phyloP scores from a whole-genome alignment of 2,329 filamentous ascomycete species.

The Colletotrichum spaethianum region DNA sequence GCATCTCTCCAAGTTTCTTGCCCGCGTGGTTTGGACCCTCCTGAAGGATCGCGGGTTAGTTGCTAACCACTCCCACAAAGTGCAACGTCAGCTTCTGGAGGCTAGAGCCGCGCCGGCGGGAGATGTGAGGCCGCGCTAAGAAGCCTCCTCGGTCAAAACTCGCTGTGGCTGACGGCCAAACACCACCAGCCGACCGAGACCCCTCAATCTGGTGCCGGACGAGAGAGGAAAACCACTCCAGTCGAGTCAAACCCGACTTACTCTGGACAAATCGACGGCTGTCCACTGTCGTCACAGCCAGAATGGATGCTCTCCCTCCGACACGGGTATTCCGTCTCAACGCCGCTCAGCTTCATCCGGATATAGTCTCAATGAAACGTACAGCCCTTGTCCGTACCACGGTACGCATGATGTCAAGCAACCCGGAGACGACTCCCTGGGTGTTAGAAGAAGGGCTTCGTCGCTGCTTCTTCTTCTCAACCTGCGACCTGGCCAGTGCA shows the following conservation, averaged over 20 bases:
- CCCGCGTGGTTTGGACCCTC: slow-evolving; percentile 27
- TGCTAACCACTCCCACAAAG: slow-evolving; percentile 7
- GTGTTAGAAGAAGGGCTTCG: background rate
- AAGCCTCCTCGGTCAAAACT: slow-evolving; percentile 9
- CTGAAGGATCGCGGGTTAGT: slow-evolving; percentile 18
- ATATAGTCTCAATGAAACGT: slow-evolving; percentile 37
- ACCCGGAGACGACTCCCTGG: slow-evolving; percentile 6
- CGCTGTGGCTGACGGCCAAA: slow-evolving; percentile 3
- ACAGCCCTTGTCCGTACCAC: slow-evolving; percentile 22
- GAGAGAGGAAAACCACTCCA: background rate
- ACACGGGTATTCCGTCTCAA: slow-evolving; percentile 34
- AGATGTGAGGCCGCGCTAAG: background rate
- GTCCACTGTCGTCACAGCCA: slow-evolving; percentile 21
- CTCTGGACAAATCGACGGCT: background rate
- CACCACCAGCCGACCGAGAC: background rate
- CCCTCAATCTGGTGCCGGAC: background rate
- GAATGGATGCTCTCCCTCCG: slow-evolving; percentile 20
- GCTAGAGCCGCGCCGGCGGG: background rate
- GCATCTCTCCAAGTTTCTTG: slow-evolving; percentile 20
- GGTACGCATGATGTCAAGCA: slow-evolving; percentile 34
- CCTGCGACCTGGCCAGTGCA: slow-evolving; percentile 29
- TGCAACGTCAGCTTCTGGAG: slow-evolving; percentile 18
- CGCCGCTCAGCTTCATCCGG: slow-evolving; percentile 28
- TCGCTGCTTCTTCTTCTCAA: slow-evolving; percentile 15
- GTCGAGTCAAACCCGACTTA: background rate